These are phyloP conservation scores for Fraxinus velutina DNA, from an alignment of 305 asterid genomes.

Conservation along the genomic window DNA sequence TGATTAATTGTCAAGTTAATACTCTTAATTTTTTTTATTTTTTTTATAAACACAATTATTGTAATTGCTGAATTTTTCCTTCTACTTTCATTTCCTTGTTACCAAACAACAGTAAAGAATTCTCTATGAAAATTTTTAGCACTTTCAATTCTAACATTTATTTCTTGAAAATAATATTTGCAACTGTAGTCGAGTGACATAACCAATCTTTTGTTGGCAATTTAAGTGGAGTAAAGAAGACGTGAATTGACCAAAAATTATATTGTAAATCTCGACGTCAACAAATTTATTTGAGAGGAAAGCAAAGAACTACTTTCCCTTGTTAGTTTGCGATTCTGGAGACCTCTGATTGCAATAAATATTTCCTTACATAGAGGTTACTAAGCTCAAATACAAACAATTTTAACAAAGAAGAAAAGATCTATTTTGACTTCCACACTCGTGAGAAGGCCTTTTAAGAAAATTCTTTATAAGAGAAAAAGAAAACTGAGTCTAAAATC, in stretches of 20 bases:
- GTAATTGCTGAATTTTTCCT: not conserved
- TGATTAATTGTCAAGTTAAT: not conserved
- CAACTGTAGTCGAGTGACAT: not conserved
- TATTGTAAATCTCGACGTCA: not conserved
- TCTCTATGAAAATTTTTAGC: not conserved
- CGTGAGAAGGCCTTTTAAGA: not conserved
- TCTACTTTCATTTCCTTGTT: too few species aligned
- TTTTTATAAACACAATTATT: not conserved
- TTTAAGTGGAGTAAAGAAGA: not conserved
- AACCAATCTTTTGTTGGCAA: not conserved
- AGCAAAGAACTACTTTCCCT: not conserved
- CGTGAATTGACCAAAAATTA: not conserved
- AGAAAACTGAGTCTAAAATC: not conserved
- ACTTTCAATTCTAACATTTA: not conserved
- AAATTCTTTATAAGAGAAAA: not conserved
- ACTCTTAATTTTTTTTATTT: not conserved
- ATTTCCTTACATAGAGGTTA: not conserved
- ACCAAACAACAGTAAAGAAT: not conserved
- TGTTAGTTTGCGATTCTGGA: too few species aligned
- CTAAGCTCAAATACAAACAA: not conserved
- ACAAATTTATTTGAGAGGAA: not conserved
- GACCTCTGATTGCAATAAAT: too few species aligned
- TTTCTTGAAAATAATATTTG: not conserved
- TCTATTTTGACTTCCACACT: not conserved
- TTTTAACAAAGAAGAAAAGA: not conserved